Evolutionary conservation across 2,329 filamentous ascomycete species (phyloP).

Genomic region (Talaromyces pinophilus): DNA sequence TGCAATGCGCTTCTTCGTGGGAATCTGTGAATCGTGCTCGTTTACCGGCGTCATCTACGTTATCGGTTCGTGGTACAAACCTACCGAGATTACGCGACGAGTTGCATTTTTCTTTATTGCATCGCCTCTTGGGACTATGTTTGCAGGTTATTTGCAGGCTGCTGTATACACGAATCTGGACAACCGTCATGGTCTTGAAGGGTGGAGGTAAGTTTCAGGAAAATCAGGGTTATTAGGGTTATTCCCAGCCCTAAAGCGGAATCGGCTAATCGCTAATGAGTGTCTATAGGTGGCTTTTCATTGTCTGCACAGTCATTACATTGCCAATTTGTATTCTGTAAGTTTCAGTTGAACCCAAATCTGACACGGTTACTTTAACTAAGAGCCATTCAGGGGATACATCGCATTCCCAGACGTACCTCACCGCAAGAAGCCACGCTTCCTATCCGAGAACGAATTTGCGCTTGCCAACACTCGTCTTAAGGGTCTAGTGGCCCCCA

Average conservation of each 20-base stretch:
- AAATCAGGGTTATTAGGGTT: not conserved
- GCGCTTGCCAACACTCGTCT: conserved; percentile 27
- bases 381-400: conserved; percentile 20
- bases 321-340: conserved; percentile 26
- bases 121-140: conserved; percentile 36
- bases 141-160: conserved; percentile 38
- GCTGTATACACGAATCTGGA: conserved; percentile 36
- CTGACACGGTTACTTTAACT: not conserved
- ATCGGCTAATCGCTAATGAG: not conserved
- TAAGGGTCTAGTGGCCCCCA: conserved; percentile 32
- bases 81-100: conserved; percentile 35
- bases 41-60: conserved; percentile 35
- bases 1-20: conserved; percentile 42
- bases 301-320: conserved; percentile 33
- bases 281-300: conserved; percentile 35
- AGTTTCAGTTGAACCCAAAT: not conserved
- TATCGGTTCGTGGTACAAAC: conserved; percentile 25
- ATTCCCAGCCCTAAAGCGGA: not conserved
- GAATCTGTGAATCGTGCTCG: conserved; percentile 37
- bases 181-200: conserved; percentile 28
- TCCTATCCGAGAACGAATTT: conserved; percentile 23
- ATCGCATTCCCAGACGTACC: conserved; percentile 37
- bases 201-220: conserved; percentile 25
- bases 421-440: conserved; percentile 28
- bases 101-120: conserved; percentile 37